Percentiles rank a stretch among this genome's conserved stretches.
These are phyloP conservation scores for Saccharomycopsis lassenensis DNA, from an alignment of 805 yeast species.

Conservation along the genomic window DNA sequence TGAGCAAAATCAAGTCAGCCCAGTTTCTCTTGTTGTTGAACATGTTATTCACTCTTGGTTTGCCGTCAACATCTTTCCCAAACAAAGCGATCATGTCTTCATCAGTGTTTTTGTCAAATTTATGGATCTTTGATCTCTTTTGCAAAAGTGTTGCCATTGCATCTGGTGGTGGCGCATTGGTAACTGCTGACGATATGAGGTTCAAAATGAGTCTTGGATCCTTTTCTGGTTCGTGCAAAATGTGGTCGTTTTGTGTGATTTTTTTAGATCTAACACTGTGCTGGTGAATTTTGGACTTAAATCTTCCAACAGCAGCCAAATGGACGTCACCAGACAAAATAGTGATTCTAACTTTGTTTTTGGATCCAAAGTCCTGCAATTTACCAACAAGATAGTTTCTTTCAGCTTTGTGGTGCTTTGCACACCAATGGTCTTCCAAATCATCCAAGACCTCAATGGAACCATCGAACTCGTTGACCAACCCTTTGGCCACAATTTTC, in stretches of 20 bases:
- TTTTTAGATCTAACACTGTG: conserved; percentile 29
- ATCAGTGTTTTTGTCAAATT: conserved; percentile 49
- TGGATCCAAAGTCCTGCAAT: conserved; percentile 56
- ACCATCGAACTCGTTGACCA: conserved; percentile 89
- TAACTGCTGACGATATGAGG: conserved; percentile 81
- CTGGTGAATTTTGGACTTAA: conserved; percentile 44
- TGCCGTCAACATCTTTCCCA: conserved; percentile 44
- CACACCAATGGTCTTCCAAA: conserved; percentile 95
- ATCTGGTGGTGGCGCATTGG: conserved; percentile 88
- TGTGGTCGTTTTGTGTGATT: conserved; percentile 29
- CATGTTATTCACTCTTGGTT: conserved; percentile 34
- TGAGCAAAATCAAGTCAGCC: conserved; percentile 24
- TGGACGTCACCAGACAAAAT: conserved; percentile 92
- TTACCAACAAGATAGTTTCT: conserved; percentile 57
- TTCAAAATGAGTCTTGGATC: conserved; percentile 76
- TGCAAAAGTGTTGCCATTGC: conserved; percentile 69
- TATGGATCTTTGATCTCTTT: conserved; percentile 58
- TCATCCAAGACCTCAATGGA: conserved; percentile 86
- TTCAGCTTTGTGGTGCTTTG: conserved; percentile 75
- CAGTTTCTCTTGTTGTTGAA: conserved; percentile 49
- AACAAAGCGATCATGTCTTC: conserved; percentile 80
- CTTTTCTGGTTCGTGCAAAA: conserved; percentile 41
- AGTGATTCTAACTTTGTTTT: conserved; percentile 61
- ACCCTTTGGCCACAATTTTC: conserved; percentile 55
- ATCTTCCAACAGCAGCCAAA: conserved; percentile 71